Evolutionary conservation across 2,329 filamentous ascomycete genomes (phyloP).

Genomic region (Zarea fungicola): DNA sequence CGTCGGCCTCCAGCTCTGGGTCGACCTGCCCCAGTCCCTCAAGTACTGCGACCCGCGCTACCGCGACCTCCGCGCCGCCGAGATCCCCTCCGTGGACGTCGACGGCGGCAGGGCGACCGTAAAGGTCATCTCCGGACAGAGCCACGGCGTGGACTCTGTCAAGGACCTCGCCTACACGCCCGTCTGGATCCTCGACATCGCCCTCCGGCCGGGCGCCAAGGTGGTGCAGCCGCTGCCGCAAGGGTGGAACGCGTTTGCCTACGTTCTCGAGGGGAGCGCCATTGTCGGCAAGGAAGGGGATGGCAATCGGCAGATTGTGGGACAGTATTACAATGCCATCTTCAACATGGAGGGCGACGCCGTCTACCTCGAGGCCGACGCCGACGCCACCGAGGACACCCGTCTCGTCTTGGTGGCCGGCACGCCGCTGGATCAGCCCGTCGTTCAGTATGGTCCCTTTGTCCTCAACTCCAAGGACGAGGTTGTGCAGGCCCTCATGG

Average conservation of each 20-base stretch:
- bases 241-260: conserved; percentile 88
- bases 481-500: conserved; percentile 69
- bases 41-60: conserved; percentile 91
- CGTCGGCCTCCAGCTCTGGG: conserved; percentile 91
- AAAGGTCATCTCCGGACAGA: conserved; percentile 86
- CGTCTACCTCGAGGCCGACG: conserved; percentile 64
- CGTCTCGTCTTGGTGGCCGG: conserved; percentile 71
- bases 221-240: conserved; percentile 69
- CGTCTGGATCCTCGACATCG: conserved; percentile 90
- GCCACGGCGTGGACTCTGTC: conserved; percentile 77
- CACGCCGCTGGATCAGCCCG: conserved; percentile 70
- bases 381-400: conserved; percentile 53
- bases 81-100: conserved; percentile 70
- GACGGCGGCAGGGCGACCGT: conserved; percentile 71
- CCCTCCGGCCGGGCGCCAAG: conserved; percentile 71
- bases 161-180: conserved; percentile 93
- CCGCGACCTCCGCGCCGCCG: conserved; percentile 70
- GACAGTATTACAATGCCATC: conserved; percentile 80
- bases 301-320: conserved; percentile 42
- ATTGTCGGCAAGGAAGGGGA: conserved; percentile 53
- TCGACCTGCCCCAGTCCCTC: conserved; percentile 75
- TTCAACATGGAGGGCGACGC: conserved; percentile 76
- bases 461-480: conserved; percentile 69
- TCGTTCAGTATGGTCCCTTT: conserved; percentile 82
- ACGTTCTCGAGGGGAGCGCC: conserved; percentile 71